Conservation (phyloP, 129 eudicot species). For the Artemisia tridentata region DNA sequence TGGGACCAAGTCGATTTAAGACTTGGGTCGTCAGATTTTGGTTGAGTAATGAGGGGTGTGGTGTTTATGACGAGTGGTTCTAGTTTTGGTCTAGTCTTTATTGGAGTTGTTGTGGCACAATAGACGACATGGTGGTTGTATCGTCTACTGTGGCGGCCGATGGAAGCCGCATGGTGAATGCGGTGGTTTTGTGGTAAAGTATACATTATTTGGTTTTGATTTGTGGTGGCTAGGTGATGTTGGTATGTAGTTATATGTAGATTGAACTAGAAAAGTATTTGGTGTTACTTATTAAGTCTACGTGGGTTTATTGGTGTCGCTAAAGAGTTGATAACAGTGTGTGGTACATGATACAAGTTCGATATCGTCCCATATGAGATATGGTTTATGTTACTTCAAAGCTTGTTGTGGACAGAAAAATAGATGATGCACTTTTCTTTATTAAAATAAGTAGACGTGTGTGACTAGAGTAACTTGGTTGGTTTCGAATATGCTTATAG, state of each 20-base stretch:
- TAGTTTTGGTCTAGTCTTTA: constrained; percentile 24
- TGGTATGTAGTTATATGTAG: constrained; percentile 1
- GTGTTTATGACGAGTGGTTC: constrained; percentile 23
- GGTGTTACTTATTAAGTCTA: constrained; percentile 24
- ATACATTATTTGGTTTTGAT: constrained; percentile 35
- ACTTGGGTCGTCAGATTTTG: constrained; percentile 41
- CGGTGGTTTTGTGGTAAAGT: constrained; percentile 49
- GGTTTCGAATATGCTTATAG: not conserved
- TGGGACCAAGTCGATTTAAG: constrained; percentile 84
- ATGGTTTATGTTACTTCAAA: not conserved
- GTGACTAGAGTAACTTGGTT: not conserved
- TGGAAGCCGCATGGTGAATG: constrained; percentile 21
- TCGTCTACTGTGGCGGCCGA: not conserved
- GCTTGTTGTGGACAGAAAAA: constrained; percentile 23
- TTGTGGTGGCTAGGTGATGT: not conserved
- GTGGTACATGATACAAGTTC: constrained; percentile 20
- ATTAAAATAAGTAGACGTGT: too few relatives aligned
- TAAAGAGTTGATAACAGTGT: constrained; percentile 18
- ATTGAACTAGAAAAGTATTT: not conserved
- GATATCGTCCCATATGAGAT: constrained; percentile 1
- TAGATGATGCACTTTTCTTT: too few relatives aligned
- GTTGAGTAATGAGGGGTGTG: constrained; percentile 18
- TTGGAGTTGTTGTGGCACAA: constrained; percentile 44
- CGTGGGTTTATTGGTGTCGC: constrained; percentile 29
- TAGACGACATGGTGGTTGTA: constrained; percentile 27